Evolutionary conservation across 2,329 filamentous ascomycete species (phyloP), one percentile per base, ranked within the genome.

Genomic region (Venturia oleaginea): DNA sequence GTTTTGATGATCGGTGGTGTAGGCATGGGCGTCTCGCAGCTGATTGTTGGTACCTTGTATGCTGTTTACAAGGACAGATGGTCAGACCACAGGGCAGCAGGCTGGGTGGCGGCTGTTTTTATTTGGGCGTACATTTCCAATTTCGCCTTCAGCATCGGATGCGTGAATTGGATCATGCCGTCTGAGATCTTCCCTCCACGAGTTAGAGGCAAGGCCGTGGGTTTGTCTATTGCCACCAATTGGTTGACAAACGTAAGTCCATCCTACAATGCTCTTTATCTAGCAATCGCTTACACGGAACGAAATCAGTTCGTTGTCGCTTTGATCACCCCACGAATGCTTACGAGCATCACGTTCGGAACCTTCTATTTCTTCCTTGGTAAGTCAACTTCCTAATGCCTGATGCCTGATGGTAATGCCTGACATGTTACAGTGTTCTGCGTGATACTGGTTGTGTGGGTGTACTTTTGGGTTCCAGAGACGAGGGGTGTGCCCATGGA

Each of bases 331-430:
- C 73, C 73, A 8, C 68, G 70, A 11, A 75, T 76, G 73, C 68
- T 76, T 6, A 68, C 68, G 32, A 64, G 66, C 13, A 72, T 73
- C 70, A 68, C 69, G 2, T 76, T 71, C 64, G 74, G 74, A 8
- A 76, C 74, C 1, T 76, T 74, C 62, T 75, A 76, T 46, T 76
- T 76, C 70, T 76, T 76, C 65, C 72, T 71, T 24, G 65, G 59
- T 61, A 24, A 8, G 59, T 22, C 1, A 37, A 42, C 17, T 15
- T 42, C 30, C 17, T 22, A 51, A 34, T 8, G 1, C 15, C 27
- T 7, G 3, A n/a, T 40, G 34, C 8, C 37, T n/a, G 11, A 42
- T 19, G 34, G 15, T 24, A 42, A 24, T 5, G 32, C 13, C 59
- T 61, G n/a, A 61, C 24, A 30, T 19, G n/a, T 37, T 42, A 19